These are phyloP conservation scores for Fusarium denticulatum DNA, from an alignment of 2,329 filamentous ascomycete species.

Conservation along the genomic window DNA sequence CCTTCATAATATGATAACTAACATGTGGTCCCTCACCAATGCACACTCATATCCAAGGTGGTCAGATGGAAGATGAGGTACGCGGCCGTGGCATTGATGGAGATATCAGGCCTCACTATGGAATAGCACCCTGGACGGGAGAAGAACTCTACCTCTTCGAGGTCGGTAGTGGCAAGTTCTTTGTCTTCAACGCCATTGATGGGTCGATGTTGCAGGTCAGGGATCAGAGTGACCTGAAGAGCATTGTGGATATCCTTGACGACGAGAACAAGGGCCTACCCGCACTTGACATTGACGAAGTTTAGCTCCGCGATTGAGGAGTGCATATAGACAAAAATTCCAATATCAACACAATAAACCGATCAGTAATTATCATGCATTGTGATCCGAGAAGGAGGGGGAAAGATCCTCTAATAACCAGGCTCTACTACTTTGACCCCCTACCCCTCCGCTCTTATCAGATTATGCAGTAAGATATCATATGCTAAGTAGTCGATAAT, in stretches of 20 bases:
- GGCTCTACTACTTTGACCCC: not conserved
- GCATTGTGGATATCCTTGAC: not conserved
- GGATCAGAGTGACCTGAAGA: not conserved
- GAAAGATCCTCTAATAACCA: rapidly evolving
- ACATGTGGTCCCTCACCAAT: rapidly evolving
- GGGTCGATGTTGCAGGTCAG: rapidly evolving
- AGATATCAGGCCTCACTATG: not conserved
- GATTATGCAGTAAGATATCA: not conserved
- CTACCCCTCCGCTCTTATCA: not conserved
- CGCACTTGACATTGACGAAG: not conserved
- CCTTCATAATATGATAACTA: rapidly evolving
- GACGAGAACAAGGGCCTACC: not conserved
- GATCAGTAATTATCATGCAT: not conserved
- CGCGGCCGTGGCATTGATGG: not conserved
- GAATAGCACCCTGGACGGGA: not conserved
- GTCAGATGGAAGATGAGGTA: not conserved
- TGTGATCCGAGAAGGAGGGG: not conserved
- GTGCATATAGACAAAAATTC: rapidly evolving
- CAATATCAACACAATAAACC: rapidly evolving
- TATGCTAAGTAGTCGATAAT: not conserved
- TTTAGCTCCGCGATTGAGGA: not conserved
- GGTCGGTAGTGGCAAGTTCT: not conserved
- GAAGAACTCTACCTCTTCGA: not conserved
- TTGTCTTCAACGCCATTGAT: not conserved
- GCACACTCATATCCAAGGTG: not conserved